These are phyloP conservation scores for Miscanthus sacchariflorus DNA, from an alignment of 202 grass and related monocot genomes.

Conservation along the genomic window DNA sequence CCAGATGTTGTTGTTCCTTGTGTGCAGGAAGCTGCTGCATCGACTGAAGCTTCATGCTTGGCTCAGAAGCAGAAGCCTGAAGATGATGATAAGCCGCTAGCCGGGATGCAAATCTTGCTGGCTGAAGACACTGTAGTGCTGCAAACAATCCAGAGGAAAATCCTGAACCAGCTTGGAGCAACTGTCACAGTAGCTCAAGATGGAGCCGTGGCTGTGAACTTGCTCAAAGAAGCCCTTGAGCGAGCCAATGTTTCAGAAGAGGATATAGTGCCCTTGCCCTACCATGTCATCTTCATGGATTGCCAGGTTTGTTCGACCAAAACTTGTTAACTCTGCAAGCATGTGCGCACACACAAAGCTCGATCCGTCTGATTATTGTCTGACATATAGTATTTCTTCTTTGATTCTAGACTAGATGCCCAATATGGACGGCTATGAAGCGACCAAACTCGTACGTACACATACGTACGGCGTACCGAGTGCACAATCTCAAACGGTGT, in stretches of 20 bases:
- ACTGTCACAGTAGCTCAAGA: slow-evolving; percentile 49
- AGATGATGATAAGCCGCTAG: slow-evolving; percentile 51
- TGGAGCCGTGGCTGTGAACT: slow-evolving; percentile 56
- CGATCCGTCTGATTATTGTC: background rate
- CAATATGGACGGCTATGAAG: slow-evolving; percentile 80
- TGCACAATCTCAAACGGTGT: too few species aligned
- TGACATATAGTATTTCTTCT: background rate
- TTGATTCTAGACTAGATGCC: slow-evolving; percentile 77
- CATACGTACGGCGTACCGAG: too few species aligned
- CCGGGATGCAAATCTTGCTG: slow-evolving; percentile 58
- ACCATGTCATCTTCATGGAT: slow-evolving; percentile 80
- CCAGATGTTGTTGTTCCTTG: background rate
- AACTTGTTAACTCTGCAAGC: background rate
- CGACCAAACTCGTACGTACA: slow-evolving; percentile 39
- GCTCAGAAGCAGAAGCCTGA: background rate
- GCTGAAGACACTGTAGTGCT: slow-evolving; percentile 58
- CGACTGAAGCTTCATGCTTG: slow-evolving; percentile 10
- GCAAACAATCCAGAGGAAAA: slow-evolving; percentile 51
- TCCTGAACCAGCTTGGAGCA: slow-evolving; percentile 58
- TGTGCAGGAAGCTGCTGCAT: background rate
- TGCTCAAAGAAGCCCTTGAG: slow-evolving; percentile 65
- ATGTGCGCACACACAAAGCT: background rate
- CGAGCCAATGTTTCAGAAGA: background rate
- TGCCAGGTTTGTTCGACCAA: slow-evolving; percentile 62
- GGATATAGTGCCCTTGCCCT: slow-evolving; percentile 33